Conservation (phyloP, 768 basidiomycete genomes). For the Dendrothele bispora region DNA sequence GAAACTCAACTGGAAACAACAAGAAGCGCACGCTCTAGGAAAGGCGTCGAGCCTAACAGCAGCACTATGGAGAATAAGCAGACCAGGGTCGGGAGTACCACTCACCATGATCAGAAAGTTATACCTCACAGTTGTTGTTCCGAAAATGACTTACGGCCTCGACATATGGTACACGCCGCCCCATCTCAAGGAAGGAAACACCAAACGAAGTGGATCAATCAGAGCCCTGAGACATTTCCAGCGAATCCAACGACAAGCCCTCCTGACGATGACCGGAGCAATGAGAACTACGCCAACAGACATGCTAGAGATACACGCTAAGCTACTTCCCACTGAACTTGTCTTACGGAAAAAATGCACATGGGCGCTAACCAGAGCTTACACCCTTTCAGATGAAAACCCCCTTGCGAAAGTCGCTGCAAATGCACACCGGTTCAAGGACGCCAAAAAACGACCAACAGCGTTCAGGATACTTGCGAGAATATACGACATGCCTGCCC, state of each 20-base stretch:
- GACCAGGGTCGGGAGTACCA: too few relatives aligned
- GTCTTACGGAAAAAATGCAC: constrained; percentile 1
- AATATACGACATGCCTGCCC: too few relatives aligned
- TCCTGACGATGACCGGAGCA: constrained; percentile 7
- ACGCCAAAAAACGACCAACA: constrained; percentile 3
- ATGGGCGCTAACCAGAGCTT: constrained; percentile 5
- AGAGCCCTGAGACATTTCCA: too few relatives aligned
- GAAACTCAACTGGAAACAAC: too few relatives aligned
- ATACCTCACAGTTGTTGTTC: constrained; percentile 8
- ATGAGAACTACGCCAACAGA: constrained; percentile 8
- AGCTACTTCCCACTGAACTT: constrained; percentile 9
- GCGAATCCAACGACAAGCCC: too few relatives aligned
- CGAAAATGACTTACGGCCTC: too few relatives aligned
- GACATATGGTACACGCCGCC: too few relatives aligned
- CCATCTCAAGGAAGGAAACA: too few relatives aligned
- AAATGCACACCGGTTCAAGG: background rate
- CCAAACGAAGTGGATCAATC: too few relatives aligned
- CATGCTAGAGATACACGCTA: constrained; percentile 7
- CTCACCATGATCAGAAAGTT: constrained; percentile 3
- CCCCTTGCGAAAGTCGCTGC: background rate
- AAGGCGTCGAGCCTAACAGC: too few relatives aligned
- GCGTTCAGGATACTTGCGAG: constrained; percentile 13
- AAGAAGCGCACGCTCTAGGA: too few relatives aligned
- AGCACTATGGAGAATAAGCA: too few relatives aligned
- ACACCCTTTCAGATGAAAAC: constrained; percentile 4